Evolutionary conservation across 208 protist species (phyloP), one percentile per base, ranked within the genome.

Genomic region (Crithidia expoeki): DNA sequence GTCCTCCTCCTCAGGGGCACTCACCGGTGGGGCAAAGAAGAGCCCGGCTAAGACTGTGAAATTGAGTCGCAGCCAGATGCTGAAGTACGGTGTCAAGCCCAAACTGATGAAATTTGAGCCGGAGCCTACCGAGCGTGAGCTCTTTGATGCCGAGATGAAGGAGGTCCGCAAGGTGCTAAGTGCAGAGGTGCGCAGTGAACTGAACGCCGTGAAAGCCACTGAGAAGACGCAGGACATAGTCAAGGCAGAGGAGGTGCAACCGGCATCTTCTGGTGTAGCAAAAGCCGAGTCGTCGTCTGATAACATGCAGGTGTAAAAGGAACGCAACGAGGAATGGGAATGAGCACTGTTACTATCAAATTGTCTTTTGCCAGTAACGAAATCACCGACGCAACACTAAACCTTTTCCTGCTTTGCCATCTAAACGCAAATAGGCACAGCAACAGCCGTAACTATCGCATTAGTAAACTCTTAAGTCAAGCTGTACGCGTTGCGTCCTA

Each of bases 41-140:
- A 70, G 60, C 38, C 57, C 36, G 21, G 19, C 65, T 4, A 30
- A 51, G 14, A 76, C 83, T 21, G 53, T 83, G 21, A 80, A 85
- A 49, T 68, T 94, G 21, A 96, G 91, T 50, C 74, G 73, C 19
- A 89, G 81, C 19, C 85, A 94, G 58, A 89, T 93, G 82, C 77
- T 93, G 16, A 81, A 84, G 47, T 94, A 88, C 65, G 89, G 89
- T 6, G 82, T 96, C 16, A 83, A 89, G 74, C 76, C 50, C 53
- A 83, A 84, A 34, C 68, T 75, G 17, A 55, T 73, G 11, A 80
- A 93, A 19, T 90, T 96, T 64, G 80, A 82, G 27, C 88, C 90
- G 16, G 85, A 91, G 60, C 79, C 78, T 5, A 92, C 84, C 0
- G 80, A 89, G 63, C 47, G 66, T 28, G 88, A 95, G 56, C 66